These are phyloP conservation scores for Corynespora cassiicola DNA, from an alignment of 2,329 filamentous ascomycete genomes.

Conservation along the genomic window DNA sequence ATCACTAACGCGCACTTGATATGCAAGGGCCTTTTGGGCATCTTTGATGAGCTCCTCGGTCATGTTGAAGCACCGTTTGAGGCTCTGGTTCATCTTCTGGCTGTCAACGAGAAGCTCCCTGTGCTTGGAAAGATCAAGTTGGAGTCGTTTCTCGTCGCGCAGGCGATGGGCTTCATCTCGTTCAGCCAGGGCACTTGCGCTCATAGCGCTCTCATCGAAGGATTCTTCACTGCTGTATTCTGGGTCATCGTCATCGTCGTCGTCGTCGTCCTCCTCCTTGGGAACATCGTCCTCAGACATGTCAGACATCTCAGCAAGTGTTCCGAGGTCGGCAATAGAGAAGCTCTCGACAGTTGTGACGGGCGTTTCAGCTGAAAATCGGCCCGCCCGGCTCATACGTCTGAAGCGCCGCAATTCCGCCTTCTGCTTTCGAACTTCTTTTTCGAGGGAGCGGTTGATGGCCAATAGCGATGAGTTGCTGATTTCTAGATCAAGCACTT, in stretches of 20 bases:
- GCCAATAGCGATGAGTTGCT: slow-evolving; percentile 94
- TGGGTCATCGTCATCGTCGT: slow-evolving; percentile 52
- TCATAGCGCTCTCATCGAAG: slow-evolving; percentile 57
- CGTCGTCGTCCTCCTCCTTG: slow-evolving; percentile 41
- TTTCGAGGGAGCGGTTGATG: slow-evolving; percentile 91
- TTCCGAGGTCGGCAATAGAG: slow-evolving; percentile 41
- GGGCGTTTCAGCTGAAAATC: slow-evolving; percentile 67
- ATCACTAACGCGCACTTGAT: slow-evolving; percentile 79
- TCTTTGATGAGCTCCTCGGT: slow-evolving; percentile 91
- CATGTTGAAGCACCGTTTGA: slow-evolving; percentile 87
- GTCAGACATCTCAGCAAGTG: slow-evolving; percentile 47
- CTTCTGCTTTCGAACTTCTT: slow-evolving; percentile 89
- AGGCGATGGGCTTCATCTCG: slow-evolving; percentile 63
- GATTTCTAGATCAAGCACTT: slow-evolving; percentile 95
- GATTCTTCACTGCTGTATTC: slow-evolving; percentile 57
- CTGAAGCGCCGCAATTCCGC: slow-evolving; percentile 85
- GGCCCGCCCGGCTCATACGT: slow-evolving; percentile 82
- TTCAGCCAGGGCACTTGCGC: slow-evolving; percentile 48
- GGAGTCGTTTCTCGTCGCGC: slow-evolving; percentile 81
- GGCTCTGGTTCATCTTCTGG: slow-evolving; percentile 93
- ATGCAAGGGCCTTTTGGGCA: slow-evolving; percentile 84
- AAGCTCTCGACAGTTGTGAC: slow-evolving; percentile 54
- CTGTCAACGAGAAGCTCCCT: slow-evolving; percentile 87
- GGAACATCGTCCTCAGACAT: slow-evolving; percentile 44
- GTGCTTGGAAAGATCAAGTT: slow-evolving; percentile 85